A percentile compares a stretch with the other conserved stretches of the same genome.
Evolutionary conservation across 345 rosid genomes (phyloP).

Genomic region (Cardamine chenopodiifolia): DNA sequence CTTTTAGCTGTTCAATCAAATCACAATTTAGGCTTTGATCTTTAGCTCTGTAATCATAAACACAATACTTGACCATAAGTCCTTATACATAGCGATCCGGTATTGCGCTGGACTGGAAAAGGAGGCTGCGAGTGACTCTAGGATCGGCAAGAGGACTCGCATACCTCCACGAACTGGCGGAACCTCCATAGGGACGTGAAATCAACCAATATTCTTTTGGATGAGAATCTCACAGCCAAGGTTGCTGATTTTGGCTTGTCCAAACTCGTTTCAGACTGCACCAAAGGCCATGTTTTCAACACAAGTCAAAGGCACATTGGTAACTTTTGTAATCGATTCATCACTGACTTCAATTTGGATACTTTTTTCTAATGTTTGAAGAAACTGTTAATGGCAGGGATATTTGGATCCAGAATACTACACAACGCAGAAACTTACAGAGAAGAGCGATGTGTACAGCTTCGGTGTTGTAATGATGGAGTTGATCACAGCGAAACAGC

Average conservation of each 20-base stretch:
- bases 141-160: slow-evolving; percentile 93
- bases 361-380: background rate
- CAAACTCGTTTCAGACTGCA: slow-evolving; percentile 82
- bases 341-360: background rate
- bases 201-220: slow-evolving; percentile 84
- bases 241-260: slow-evolving; percentile 98
- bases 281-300: slow-evolving; percentile 97
- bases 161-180: slow-evolving; percentile 95
- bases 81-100: slow-evolving; percentile 58
- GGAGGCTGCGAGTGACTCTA: slow-evolving; percentile 81
- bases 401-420: slow-evolving; percentile 97
- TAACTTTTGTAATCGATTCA: slow-evolving; percentile 31
- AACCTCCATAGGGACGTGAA: slow-evolving; percentile 95
- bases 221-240: slow-evolving; percentile 79
- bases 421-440: slow-evolving; percentile 91
- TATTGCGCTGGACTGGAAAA: slow-evolving; percentile 79
- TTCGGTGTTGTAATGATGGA: slow-evolving; percentile 94
- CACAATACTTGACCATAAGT: background rate
- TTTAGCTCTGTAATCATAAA: background rate
- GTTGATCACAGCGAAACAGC: slow-evolving; percentile 76
- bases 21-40: background rate
- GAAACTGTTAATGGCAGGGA: slow-evolving; percentile 57
- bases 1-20: background rate
- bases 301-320: slow-evolving; percentile 98
- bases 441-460: slow-evolving; percentile 94